Evolutionary conservation across 148 eudicot species (phyloP), one percentile per base, ranked within the genome.

Genomic region (Vaccinium myrtillus): DNA sequence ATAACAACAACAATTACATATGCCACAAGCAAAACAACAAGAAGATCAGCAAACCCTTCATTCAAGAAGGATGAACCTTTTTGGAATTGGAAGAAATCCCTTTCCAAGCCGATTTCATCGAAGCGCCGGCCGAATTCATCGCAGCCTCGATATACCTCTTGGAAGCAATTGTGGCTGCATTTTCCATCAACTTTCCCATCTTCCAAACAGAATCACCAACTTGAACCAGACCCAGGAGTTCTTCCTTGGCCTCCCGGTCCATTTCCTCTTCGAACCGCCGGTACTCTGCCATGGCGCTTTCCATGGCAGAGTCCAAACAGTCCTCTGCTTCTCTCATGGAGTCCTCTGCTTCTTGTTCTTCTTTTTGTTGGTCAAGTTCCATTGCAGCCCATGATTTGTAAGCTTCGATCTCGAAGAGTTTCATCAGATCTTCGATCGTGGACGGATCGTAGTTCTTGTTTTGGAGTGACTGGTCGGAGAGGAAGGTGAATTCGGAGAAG

Each of bases 31-130:
- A 9, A 27, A 25, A n/a, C 36, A 1, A 67, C 36, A 25, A 67
- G 1, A 67, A 67, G 73, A 67, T n/a, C 46, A 70, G 16, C 1
- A 6, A 36, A 73, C 36, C 49, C 51, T 77, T 89, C 82, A 93
- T 77, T 89, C 82, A 93, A 86, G 90, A 88, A 86, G 98, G 94
- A 86, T 94, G 96, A 87, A 95, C 98, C 85, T 94, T 94, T n/a
- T 88, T 91, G 32, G 87, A n/a, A 19, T 83, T 74, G 2, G 90
- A 51, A 80, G 93, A 84, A 5, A 93, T 48, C 6, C 89, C 89
- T 83, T 90, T 92, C 84, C 92, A 85, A 49, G 98, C 95, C 27
- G 98, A 93, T 87, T 75, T 92, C 92, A 94, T 90, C 13, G 92
- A 86, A 53, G 87, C 91, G 21, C 90, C 74, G 59, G 98, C 98